A percentile compares a stretch with the other conserved stretches of the same genome.
These are phyloP conservation scores for Boeremia exigua DNA, from an alignment of 2,329 filamentous ascomycete genomes.

Conservation along the genomic window DNA sequence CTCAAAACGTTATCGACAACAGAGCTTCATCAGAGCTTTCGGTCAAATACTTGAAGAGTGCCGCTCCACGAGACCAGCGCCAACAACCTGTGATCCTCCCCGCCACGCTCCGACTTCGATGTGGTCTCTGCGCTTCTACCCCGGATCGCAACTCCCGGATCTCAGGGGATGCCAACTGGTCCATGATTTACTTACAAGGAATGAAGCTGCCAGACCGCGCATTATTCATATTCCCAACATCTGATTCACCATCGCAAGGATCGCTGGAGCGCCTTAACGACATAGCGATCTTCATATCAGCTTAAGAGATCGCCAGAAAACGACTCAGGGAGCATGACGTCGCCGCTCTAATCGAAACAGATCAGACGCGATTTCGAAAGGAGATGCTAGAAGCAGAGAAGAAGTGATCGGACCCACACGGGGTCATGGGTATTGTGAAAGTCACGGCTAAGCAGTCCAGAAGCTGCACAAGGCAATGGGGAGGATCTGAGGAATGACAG, in stretches of 20 bases:
- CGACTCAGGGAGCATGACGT: neutral
- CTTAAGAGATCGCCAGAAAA: neutral
- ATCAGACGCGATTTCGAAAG: too few relatives aligned
- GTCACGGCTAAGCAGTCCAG: too few relatives aligned
- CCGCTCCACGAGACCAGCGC: neutral
- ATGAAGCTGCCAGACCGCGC: neutral
- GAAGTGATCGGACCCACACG: too few relatives aligned
- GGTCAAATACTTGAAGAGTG: slow-evolving; percentile 4
- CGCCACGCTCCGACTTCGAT: neutral
- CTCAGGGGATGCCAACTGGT: neutral
- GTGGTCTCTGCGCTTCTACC: slow-evolving; percentile 2
- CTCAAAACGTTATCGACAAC: neutral
- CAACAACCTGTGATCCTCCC: neutral
- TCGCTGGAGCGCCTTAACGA: neutral
- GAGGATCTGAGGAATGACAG: too few relatives aligned
- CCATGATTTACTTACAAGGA: neutral
- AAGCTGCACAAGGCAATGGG: too few relatives aligned
- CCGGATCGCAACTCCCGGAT: neutral
- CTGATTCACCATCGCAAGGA: neutral
- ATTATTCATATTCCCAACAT: neutral
- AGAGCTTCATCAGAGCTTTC: slow-evolving; percentile 1
- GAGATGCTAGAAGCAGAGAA: too few relatives aligned
- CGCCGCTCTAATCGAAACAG: too few relatives aligned
- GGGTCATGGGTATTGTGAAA: too few relatives aligned
- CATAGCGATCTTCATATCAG: neutral